Base-by-base conservation (phyloP, 495 filamentous ascomycete species). In the Lophiostoma macrostomum region DNA sequence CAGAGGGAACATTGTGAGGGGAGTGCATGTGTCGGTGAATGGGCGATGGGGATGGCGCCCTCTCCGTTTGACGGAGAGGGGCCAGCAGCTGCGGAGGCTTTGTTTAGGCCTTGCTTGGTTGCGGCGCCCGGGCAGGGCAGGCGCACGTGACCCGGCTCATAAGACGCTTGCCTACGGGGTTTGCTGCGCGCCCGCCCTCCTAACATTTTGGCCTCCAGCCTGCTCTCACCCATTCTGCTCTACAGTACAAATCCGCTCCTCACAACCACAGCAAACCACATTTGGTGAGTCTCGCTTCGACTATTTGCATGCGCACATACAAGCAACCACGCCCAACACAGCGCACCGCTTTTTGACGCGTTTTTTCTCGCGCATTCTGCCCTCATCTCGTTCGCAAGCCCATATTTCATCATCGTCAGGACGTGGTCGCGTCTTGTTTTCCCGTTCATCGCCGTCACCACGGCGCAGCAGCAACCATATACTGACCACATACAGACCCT, bases 361-460 rank as follows among this genome's bases (percentile, higher is more conserved):
- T 41, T 39, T 54, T 36, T 39, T 28, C 29, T 4, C 25, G 14
- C 22, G 8, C 4, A 29, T 50, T 50, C 47, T 29, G 32, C 30
- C 50, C 32, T 25, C 32, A 20, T 22, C 16, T 25, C 25, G 37
- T 29, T 20, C 30, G n/a, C 29, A 11, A 22, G 12, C 40, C 30
- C 41, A 22, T n/a, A 20, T 39, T 46, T 45, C 50, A 1, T 54
- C 50, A 37, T 32, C 40, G 37, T 37, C 25, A 14, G 7, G 16
- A 18, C 41, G n/a, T 18, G 12, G 12, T 44, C n/a, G 24, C 49
- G 49, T 53, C 49, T 46, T 54, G 39, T 14, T 47, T 56, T 47
- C 52, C 41, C 42, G 52, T 56, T 56, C 42, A 10, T 49, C 52
- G 52, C 43, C 52, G 52, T 56, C 52, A 23, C 44, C 14, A 5